Base-by-base conservation (phyloP, 805 yeast species). In the Starmerella etchellsii region DNA sequence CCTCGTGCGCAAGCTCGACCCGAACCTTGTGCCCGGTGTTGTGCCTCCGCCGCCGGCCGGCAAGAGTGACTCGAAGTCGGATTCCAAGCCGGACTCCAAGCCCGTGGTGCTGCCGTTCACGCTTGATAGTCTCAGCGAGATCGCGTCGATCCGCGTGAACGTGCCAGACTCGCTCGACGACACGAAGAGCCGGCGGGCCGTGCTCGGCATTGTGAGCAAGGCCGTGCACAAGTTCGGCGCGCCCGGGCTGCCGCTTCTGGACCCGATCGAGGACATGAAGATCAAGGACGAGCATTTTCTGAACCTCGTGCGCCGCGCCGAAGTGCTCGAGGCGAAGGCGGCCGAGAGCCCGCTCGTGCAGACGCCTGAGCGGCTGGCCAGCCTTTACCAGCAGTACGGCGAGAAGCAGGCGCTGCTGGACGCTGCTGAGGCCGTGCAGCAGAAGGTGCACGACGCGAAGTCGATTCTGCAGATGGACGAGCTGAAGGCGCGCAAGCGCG, bases 391-490 rank as follows among this genome's bases (percentile, higher is more conserved):
- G 9, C 62, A 73, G 48, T 93, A 78, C 56, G 62, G 74, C 14
- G 61, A 66, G 22, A 87, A 85, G 60, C 74, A 80, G 46, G 69
- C 69, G 0, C 54, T 84, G 31, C 73, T 70, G 42, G 65, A 65
- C 13, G 70, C 77, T 41, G 75, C 82, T 38, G 74, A 75, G 50
- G 61, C 62, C 4, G 58, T 80, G 29, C 74, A 75, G 51, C 70
- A 69, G 22, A 76, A 81, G 56, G 79, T 88, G 30, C 63, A 68
- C 33, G 88, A 84, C 44, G 91, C 95, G 0, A 85, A 82, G 56
- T 81, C 96, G 0, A 85, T 91, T 15, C 78, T 88, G 51, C 98
- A 91, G 61, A 66, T 91, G 55, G 97, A 91, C 57, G 97, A 91
- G 59, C 69, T 91, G 56, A 84, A 81, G 59, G 83, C 82, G 57